Conservation (phyloP, 495 filamentous ascomycete genomes). For the Penicillium canescens region DNA sequence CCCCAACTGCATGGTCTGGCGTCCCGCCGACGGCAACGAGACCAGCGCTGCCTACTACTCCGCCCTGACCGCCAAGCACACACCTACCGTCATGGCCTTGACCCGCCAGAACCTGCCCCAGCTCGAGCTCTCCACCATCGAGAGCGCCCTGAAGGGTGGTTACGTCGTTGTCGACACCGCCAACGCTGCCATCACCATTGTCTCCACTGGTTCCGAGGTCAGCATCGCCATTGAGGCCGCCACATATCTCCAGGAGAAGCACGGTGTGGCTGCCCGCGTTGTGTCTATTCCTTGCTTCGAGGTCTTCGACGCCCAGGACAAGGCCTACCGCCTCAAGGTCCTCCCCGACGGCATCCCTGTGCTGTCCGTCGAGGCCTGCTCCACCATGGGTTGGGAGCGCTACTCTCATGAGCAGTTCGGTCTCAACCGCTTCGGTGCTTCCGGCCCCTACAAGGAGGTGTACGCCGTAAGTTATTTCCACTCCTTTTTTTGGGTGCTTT, state of each 20-base stretch:
- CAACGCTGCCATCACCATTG: conserved; percentile 82
- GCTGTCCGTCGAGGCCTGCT: conserved; percentile 91
- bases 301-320: conserved; percentile 91
- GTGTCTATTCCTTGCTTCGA: conserved; percentile 97
- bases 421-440: conserved; percentile 96
- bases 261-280: conserved; percentile 85
- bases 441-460: conserved; percentile 94
- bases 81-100: conserved; percentile 88
- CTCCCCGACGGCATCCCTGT: conserved; percentile 94
- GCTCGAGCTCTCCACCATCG: conserved; percentile 87
- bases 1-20: conserved; percentile 99
- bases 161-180: conserved; percentile 86
- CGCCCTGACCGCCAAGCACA: conserved; percentile 85
- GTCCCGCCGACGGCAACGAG: conserved; percentile 98
- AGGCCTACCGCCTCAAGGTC: conserved; percentile 89
- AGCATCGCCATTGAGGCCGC: conserved; percentile 89
- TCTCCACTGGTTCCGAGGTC: conserved; percentile 96
- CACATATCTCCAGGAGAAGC: conserved; percentile 85
- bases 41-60: conserved; percentile 97
- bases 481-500: background rate
- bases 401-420: conserved; percentile 99
- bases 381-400: conserved; percentile 93
- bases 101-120: conserved; percentile 99
- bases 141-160: conserved; percentile 87
- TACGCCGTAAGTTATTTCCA: conserved; percentile 69